Base-by-base conservation (phyloP, 23 red algal genomes). In the Gracilariopsis chorda region DNA sequence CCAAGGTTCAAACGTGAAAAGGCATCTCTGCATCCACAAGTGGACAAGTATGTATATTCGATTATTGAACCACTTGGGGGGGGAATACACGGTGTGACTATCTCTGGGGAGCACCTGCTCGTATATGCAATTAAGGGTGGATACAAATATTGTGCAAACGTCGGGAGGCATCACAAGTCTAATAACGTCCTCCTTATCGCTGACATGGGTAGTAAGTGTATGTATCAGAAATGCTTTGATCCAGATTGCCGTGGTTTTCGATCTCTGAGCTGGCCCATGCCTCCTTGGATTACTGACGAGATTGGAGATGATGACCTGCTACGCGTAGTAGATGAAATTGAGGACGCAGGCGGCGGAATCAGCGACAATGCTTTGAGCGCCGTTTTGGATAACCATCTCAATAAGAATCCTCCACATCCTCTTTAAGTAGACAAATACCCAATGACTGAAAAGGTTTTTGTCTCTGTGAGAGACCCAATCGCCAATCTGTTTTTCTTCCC, bases 171-270 rank as follows among this genome's bases (percentile, higher is more conserved):
- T 44, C 95, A 98, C 67, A 88, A 90, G 41, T 86, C 77, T 24
- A 98, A 98, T 63, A 80, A 88, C 21, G 88, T 98, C 37, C 10
- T 94, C 11, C 35, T 94, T 4, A 77, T 98, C 5, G 90, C 88
- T 45, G 95, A 98, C 51, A 30, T 94, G 78, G 46, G 42, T 11
- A 46, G 29, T 10, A 56, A 56, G 34, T 6, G 56, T 32, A 62
- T 86, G 64, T 83, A 79, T 73, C 95, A 94, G 57, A 67, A 55
- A 57, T 98, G 95, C 46, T 90, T 89, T 61, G 95, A 98, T 51
- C 91, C 95, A 35, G 95, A 98, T 56, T 96, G 94, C 57, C 55
- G 63, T 43, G 79, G 78, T 14, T 92, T 77, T 79, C 86, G 86
- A 47, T 90, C 86, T 40, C 57, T 30, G 57, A 40, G 61, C 21